phyloP scores from a whole-genome alignment of 148 eudicot species.

The Pouteria glomerata region DNA sequence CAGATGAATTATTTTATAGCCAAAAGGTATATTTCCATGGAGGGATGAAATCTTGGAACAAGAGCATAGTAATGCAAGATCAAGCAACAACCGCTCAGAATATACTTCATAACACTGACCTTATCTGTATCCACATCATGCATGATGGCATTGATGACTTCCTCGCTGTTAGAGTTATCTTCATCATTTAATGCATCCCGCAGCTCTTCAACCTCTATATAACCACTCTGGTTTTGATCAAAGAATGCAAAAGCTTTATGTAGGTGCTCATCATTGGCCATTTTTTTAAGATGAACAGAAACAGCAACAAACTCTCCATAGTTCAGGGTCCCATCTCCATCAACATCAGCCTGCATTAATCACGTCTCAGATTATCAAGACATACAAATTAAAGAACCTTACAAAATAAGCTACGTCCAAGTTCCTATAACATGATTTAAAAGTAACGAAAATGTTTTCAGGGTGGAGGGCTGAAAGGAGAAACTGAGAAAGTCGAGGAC shows the following conservation, averaged over 20 bases:
- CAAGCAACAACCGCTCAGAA: neutral
- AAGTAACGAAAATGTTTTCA: no score
- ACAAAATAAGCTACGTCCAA: neutral
- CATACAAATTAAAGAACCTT: neutral
- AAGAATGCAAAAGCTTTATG: slow-evolving; percentile 69
- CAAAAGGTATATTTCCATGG: neutral
- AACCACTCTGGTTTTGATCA: slow-evolving; percentile 62
- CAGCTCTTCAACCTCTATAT: slow-evolving; percentile 71
- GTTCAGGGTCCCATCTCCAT: slow-evolving; percentile 60
- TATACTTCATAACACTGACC: slow-evolving; percentile 30
- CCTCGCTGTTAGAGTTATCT: slow-evolving; percentile 42
- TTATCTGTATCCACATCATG: slow-evolving; percentile 77
- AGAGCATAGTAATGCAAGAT: neutral
- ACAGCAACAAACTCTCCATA: slow-evolving; percentile 68
- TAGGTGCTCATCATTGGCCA: slow-evolving; percentile 76
- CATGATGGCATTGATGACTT: slow-evolving; percentile 68
- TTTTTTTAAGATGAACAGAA: slow-evolving; percentile 57
- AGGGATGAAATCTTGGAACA: neutral
- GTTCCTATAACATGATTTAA: neutral
- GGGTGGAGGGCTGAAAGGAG: neutral
- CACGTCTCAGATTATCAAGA: slow-evolving; percentile 8
- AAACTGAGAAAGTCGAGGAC: neutral
- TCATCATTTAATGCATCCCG: slow-evolving; percentile 63
- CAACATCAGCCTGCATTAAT: slow-evolving; percentile 63
- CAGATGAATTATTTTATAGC: no score